Conservation (phyloP, 2,329 filamentous ascomycete species). For the Harringtonia lauricola region DNA sequence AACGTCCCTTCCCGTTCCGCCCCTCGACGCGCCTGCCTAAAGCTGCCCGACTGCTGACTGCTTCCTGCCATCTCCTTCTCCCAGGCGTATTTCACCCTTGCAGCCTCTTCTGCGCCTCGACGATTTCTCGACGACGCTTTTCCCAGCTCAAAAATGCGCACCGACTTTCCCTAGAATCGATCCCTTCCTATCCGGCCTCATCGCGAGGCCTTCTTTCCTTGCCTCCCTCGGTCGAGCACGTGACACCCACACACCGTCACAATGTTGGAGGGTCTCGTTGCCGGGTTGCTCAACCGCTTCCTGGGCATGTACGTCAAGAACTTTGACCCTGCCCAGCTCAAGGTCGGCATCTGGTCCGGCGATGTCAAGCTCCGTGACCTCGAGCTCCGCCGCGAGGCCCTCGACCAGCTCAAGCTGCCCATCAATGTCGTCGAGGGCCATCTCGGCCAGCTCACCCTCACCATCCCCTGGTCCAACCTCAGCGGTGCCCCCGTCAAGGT, state of each 20-base stretch:
- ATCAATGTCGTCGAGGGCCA: constrained; percentile 96
- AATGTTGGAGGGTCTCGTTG: constrained; percentile 96
- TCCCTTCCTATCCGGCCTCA: not conserved
- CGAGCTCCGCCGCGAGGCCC: constrained; percentile 83
- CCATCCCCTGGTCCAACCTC: constrained; percentile 96
- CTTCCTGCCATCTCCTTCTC: not conserved
- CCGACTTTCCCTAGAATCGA: too few relatives aligned
- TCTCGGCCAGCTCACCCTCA: constrained; percentile 79
- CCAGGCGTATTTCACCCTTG: too few relatives aligned
- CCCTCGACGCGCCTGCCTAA: too few relatives aligned
- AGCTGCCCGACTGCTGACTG: not conserved
- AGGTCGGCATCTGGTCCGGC: constrained; percentile 97
- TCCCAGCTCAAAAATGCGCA: too few relatives aligned
- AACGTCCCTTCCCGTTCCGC: too few relatives aligned
- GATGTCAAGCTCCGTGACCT: constrained; percentile 93
- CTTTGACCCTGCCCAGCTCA: constrained; percentile 94
- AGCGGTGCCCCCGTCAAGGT: constrained; percentile 89
- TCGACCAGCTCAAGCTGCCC: constrained; percentile 92
- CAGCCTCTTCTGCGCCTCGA: too few relatives aligned
- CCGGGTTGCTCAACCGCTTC: constrained; percentile 96
- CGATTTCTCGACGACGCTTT: too few relatives aligned
- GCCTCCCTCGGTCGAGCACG: too few relatives aligned
- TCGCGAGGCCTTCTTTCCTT: too few relatives aligned
- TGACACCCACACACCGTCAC: constrained; percentile 25
- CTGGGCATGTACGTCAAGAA: constrained; percentile 99